phyloP scores from a whole-genome alignment of 768 basidiomycete genomes.

The Pulveroboletus sp. region DNA sequence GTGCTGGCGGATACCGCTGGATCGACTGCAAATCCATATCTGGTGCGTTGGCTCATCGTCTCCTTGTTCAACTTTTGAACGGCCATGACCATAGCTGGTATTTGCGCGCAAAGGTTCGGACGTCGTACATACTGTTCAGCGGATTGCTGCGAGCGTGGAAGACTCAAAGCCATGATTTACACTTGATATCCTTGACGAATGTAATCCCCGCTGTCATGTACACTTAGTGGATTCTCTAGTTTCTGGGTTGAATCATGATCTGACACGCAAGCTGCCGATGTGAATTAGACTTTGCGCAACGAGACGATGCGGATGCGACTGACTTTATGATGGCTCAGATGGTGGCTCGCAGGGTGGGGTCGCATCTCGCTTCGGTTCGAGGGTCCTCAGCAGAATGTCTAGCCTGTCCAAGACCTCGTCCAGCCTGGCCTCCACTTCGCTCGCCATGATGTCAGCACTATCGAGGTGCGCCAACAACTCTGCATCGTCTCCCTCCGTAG shows the following conservation, averaged over 20 bases:
- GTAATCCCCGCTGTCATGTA: constrained; percentile 13
- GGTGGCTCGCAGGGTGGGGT: constrained; percentile 1
- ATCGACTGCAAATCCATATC: constrained; percentile 84
- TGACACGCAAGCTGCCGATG: background rate
- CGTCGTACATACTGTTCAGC: constrained; percentile 77
- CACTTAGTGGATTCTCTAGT: constrained; percentile 8
- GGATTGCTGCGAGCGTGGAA: constrained; percentile 38
- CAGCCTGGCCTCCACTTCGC: constrained; percentile 57
- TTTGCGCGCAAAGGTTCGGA: constrained; percentile 77
- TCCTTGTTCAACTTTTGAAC: background rate
- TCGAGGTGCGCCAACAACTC: constrained; percentile 56
- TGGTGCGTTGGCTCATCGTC: constrained; percentile 46
- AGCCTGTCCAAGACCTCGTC: constrained; percentile 58
- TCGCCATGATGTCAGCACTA: constrained; percentile 54
- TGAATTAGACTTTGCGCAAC: background rate
- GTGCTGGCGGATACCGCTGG: constrained; percentile 90
- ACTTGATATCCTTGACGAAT: constrained; percentile 27
- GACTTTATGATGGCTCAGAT: constrained; percentile 13
- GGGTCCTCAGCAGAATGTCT: constrained; percentile 46
- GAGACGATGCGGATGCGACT: background rate
- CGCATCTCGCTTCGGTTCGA: constrained; percentile 32
- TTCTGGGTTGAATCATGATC: constrained; percentile 15
- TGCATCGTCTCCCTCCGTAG: constrained; percentile 32
- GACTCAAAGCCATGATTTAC: constrained; percentile 27
- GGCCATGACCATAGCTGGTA: constrained; percentile 53